Evolutionary conservation across 345 rosid genomes (phyloP), one percentile per base, ranked within the genome.

Genomic region (Eutrema yunnanense): DNA sequence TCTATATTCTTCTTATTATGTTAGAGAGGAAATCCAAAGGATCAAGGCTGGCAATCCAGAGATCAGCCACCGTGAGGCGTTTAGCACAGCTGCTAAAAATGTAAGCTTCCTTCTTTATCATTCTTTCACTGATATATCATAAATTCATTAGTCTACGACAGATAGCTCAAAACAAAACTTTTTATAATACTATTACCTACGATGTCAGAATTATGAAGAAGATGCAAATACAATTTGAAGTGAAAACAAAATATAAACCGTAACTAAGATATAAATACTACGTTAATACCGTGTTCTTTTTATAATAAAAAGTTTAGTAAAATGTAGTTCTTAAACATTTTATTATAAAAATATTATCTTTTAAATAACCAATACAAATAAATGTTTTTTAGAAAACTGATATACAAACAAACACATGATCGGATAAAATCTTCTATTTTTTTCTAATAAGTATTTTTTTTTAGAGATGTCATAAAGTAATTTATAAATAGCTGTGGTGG

Each of bases 31-130:
- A 83, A 94, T 94, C 36, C 97, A 91, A 82, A 88, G 98, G 86
- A 94, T 94, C 58, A 94, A 94, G 81, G 89, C 98, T 59, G 77
- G 89, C 55, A 94, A 94, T 80, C 98, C 98, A 56, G 95, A 89
- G 47, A 94, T 94, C 76, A 94, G 84, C 80, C 98, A 94, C 76
- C 89, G 97, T 67, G 98, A 94, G 83, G 98, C 98, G 46, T 94
- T 94, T 65, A 94, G 98, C 85, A 86, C 97, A 14, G 98, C 98
- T 49, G 98, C 98, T 1, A 94, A 94, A 84, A 94, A 94, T 79
- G 98, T 90, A 86, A 87, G 92, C 53, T 43, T 27, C 33, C 36
- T 49, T 16, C 62, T 10, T 61, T 43, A 66, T 26, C 65, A 30
- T 40, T 67, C 36, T 34, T 50, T 2, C 43, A 16, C 16, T 16